Conservation (phyloP, 2,329 filamentous ascomycete genomes). For the Pyrenophora graminea region DNA sequence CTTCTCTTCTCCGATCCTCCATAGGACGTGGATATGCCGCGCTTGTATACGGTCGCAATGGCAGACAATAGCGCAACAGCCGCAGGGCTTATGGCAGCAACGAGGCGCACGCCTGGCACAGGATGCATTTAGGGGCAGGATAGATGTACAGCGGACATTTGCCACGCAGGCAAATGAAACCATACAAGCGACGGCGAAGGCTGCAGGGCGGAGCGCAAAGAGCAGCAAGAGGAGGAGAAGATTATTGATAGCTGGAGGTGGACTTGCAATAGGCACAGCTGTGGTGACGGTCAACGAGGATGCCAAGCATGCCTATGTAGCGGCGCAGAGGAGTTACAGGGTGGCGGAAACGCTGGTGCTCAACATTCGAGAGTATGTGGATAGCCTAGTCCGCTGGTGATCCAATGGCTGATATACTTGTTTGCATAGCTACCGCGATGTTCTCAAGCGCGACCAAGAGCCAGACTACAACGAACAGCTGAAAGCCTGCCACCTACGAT, state of each 20-base stretch:
- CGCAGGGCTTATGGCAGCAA: constrained; percentile 24
- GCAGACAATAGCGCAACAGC: constrained; percentile 23
- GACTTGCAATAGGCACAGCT: constrained; percentile 45
- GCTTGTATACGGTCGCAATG: constrained; percentile 37
- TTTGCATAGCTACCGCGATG: constrained; percentile 75
- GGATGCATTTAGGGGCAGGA: constrained; percentile 4
- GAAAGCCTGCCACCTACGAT: constrained; percentile 86
- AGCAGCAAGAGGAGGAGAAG: constrained; percentile 34
- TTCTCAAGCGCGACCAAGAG: constrained; percentile 71
- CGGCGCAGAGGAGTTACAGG: constrained; percentile 75
- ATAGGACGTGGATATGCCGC: constrained; percentile 44
- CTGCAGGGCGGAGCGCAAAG: constrained; percentile 9
- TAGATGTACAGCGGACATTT: constrained; percentile 11
- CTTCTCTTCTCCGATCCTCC: constrained; percentile 32
- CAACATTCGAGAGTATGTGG: constrained; percentile 83
- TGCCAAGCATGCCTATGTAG: constrained; percentile 75
- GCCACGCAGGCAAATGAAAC: constrained; percentile 15
- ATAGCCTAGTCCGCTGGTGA: neutral
- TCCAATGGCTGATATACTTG: constrained; percentile 18
- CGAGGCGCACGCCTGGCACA: constrained; percentile 12
- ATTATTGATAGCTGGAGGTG: constrained; percentile 34
- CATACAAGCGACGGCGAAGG: constrained; percentile 7
- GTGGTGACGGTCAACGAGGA: constrained; percentile 63
- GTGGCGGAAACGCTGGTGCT: constrained; percentile 75
- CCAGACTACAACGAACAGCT: constrained; percentile 70